A percentile compares a stretch with the other conserved stretches of the same genome.
Evolutionary conservation across 2,329 filamentous ascomycete genomes (phyloP).

Genomic region (Xylariaceae sp.): DNA sequence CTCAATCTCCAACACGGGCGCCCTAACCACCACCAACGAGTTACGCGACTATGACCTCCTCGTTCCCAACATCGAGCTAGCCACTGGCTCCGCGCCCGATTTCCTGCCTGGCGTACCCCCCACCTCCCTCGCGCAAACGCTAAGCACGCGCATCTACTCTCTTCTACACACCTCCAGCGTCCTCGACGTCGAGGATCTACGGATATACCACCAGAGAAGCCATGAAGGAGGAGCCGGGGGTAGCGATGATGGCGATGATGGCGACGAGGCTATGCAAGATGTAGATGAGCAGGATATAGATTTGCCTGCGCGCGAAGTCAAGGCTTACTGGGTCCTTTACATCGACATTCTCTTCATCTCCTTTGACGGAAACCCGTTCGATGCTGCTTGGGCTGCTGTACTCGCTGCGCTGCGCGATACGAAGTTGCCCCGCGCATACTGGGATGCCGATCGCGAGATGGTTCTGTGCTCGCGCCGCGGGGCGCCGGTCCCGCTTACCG

Average conservation of each 20-base stretch:
- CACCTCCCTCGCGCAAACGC: constrained; percentile 70
- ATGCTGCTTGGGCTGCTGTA: constrained; percentile 81
- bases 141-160: constrained; percentile 73
- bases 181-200: constrained; percentile 60
- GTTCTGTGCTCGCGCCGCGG: constrained; percentile 63
- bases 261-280: constrained; percentile 33
- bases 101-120: constrained; percentile 82
- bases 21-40: constrained; percentile 38
- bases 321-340: constrained; percentile 92
- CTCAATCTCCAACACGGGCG: constrained; percentile 31
- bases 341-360: constrained; percentile 94
- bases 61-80: constrained; percentile 89
- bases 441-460: constrained; percentile 74
- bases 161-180: constrained; percentile 67
- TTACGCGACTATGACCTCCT: constrained; percentile 64
- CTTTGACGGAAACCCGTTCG: constrained; percentile 85
- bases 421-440: constrained; percentile 69
- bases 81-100: constrained; percentile 81
- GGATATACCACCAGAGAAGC: constrained; percentile 52
- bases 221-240: constrained; percentile 21
- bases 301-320: constrained; percentile 43
- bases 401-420: constrained; percentile 76
- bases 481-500: constrained; percentile 49
- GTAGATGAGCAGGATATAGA: constrained; percentile 26
- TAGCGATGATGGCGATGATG: constrained; percentile 21